Conservation (phyloP, 371 early-diverging fungal genomes). For the Syncephalis plumigaleata region DNA sequence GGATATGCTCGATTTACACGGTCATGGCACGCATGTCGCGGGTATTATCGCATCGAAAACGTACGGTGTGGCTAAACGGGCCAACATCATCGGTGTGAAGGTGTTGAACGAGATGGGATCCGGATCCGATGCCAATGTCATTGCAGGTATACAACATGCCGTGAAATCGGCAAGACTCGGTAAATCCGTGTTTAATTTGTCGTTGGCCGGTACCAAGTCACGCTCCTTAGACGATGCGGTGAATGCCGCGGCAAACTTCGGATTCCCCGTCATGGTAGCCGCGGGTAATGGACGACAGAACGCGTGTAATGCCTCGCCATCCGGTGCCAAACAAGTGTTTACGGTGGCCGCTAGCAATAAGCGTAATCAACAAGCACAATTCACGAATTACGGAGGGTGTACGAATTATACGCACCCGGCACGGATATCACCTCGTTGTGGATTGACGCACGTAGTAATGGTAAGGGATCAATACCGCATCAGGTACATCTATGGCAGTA, state of each 20-base stretch:
- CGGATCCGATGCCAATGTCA: conserved; percentile 36
- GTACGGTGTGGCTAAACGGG: conserved; percentile 47
- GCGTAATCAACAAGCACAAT: conserved; percentile 62
- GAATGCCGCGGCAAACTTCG: conserved; percentile 2
- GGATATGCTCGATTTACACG: conserved; percentile 25
- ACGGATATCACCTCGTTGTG: conserved; percentile 76
- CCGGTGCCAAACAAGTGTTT: conserved; percentile 33
- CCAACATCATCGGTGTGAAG: conserved; percentile 37
- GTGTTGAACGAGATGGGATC: conserved; percentile 31
- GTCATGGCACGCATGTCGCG: conserved; percentile 50
- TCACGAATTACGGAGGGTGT: conserved; percentile 81
- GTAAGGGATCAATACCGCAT: conserved; percentile 20
- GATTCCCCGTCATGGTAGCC: conserved; percentile 38
- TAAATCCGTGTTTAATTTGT: conserved; percentile 31
- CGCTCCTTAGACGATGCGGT: conserved; percentile 16
- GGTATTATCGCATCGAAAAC: conserved; percentile 39
- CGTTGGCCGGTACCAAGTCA: neutral
- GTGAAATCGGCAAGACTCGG: conserved; percentile 22
- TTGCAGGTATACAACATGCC: conserved; percentile 56
- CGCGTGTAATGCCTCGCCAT: conserved; percentile 79
- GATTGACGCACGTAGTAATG: conserved; percentile 47
- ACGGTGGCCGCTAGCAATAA: conserved; percentile 74
- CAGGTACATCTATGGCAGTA: conserved; percentile 50
- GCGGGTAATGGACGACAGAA: conserved; percentile 75
- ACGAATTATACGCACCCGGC: conserved; percentile 94